These are phyloP conservation scores for Purpureocillium takamizusanense DNA, from an alignment of 2,329 filamentous ascomycete genomes.

Conservation along the genomic window DNA sequence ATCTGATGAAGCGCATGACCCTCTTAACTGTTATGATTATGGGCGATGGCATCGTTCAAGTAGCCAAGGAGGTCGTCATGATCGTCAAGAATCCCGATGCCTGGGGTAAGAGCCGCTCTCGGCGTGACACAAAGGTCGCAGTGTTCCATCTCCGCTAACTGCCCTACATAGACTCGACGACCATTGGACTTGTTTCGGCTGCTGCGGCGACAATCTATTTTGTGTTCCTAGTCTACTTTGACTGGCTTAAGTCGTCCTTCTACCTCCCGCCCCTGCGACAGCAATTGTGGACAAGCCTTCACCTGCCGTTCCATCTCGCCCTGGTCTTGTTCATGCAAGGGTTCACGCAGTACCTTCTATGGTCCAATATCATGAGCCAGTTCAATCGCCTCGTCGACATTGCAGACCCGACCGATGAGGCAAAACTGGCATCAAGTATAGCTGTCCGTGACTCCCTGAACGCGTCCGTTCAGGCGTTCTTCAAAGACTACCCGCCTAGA, in stretches of 20 bases:
- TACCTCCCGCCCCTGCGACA: conserved; percentile 48
- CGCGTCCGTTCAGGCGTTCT: conserved; percentile 11
- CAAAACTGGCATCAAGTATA: conserved; percentile 10
- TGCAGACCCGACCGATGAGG: conserved; percentile 6
- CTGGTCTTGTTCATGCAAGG: conserved; percentile 57
- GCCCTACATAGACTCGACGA: conserved; percentile 19
- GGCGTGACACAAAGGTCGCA: too few species aligned
- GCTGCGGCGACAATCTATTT: conserved; percentile 33
- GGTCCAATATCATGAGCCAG: conserved; percentile 28
- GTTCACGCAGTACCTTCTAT: conserved; percentile 45
- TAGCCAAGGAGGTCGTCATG: conserved; percentile 41
- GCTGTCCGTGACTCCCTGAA: conserved; percentile 9
- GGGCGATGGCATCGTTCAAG: conserved; percentile 55
- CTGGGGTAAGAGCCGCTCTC: conserved; percentile 30
- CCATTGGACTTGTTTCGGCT: conserved; percentile 30
- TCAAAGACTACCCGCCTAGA: conserved; percentile 17
- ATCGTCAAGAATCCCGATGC: conserved; percentile 31
- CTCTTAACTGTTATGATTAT: conserved; percentile 58
- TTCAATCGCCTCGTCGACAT: conserved; percentile 11
- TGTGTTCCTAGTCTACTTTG: conserved; percentile 40
- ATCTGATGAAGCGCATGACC: conserved; percentile 54
- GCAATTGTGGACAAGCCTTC: conserved; percentile 46
- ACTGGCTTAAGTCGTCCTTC: conserved; percentile 54
- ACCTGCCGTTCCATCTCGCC: conserved; percentile 55
- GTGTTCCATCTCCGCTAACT: too few species aligned